Conservation (phyloP, 2,329 filamentous ascomycete genomes). For the Talaromyces funiculosus region DNA sequence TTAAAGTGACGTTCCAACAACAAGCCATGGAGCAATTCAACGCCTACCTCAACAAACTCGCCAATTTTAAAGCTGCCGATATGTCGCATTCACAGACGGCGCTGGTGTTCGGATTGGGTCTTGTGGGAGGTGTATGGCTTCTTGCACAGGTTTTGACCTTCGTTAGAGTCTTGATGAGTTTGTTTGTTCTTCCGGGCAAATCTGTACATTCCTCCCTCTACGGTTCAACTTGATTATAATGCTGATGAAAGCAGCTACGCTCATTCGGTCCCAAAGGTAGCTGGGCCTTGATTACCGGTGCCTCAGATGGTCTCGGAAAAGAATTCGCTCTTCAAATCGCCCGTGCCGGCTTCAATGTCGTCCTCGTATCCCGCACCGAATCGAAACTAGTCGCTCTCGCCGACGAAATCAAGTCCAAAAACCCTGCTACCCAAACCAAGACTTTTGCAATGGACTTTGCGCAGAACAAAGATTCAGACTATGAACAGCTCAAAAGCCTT, state of each 20-base stretch:
- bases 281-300: slow-evolving; percentile 92
- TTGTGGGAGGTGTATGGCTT: slow-evolving; percentile 55
- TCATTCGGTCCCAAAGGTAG: slow-evolving; percentile 87
- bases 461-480: slow-evolving; percentile 71
- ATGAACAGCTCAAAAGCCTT: slow-evolving; percentile 63
- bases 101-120: slow-evolving; percentile 32
- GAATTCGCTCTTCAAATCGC: slow-evolving; percentile 91
- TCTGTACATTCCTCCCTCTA: slow-evolving; percentile 32
- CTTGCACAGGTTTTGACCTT: slow-evolving; percentile 54
- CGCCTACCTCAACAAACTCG: slow-evolving; percentile 27
- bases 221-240: background rate
- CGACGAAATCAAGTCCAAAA: slow-evolving; percentile 64
- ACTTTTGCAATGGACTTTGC: slow-evolving; percentile 88
- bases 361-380: slow-evolving; percentile 92
- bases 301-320: slow-evolving; percentile 93
- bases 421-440: slow-evolving; percentile 65
- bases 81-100: slow-evolving; percentile 33
- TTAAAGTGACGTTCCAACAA: background rate
- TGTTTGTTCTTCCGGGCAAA: slow-evolving; percentile 59
- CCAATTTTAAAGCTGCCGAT: slow-evolving; percentile 30
- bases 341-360: slow-evolving; percentile 83
- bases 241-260: slow-evolving; percentile 57
- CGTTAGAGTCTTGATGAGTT: slow-evolving; percentile 57
- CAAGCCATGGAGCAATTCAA: slow-evolving; percentile 30
- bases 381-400: slow-evolving; percentile 79